phyloP scores from a whole-genome alignment of 495 filamentous ascomycete species.

The Penicillium mononematosum region DNA sequence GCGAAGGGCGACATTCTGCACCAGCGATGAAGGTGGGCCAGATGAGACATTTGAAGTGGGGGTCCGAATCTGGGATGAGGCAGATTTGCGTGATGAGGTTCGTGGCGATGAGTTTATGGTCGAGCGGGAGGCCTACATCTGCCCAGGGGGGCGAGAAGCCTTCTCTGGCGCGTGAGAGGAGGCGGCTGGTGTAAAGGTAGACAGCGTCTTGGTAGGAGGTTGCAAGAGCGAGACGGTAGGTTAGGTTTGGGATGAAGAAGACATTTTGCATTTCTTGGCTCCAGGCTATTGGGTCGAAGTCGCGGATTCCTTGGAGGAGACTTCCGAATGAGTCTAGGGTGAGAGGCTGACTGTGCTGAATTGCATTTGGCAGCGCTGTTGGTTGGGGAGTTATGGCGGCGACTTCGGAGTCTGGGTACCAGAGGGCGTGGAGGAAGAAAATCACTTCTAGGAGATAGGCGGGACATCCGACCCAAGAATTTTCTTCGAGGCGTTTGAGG shows the following conservation, averaged over 20 bases:
- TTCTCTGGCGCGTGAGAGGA: conserved; percentile 36
- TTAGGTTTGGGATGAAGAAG: conserved; percentile 37
- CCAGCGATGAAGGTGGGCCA: conserved; percentile 52
- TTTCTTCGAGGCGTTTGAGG: conserved; percentile 48
- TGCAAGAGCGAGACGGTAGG: conserved; percentile 43
- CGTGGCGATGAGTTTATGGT: conserved; percentile 36
- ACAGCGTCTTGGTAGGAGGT: conserved; percentile 44
- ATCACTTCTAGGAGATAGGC: conserved; percentile 50
- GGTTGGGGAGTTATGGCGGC: conserved; percentile 29
- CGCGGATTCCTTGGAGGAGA: conserved; percentile 44
- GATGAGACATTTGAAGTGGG: conserved; percentile 51
- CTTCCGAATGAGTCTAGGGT: conserved; percentile 35
- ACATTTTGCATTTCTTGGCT: conserved; percentile 44
- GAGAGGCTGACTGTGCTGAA: conserved; percentile 29
- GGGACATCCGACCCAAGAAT: conserved; percentile 49
- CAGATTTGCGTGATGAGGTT: conserved; percentile 41
- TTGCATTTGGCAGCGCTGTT: conserved; percentile 28
- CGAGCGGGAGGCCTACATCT: conserved; percentile 31
- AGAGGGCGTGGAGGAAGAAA: conserved; percentile 46
- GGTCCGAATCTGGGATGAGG: conserved; percentile 37
- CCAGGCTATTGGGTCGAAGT: conserved; percentile 46
- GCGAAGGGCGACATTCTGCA: conserved; percentile 40
- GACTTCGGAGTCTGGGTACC: conserved; percentile 35
- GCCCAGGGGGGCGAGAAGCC: conserved; percentile 31
- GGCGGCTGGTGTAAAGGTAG: conserved; percentile 47